Evolutionary conservation across 257 asterid genomes (phyloP).

Genomic region (Solanum tarijense): DNA sequence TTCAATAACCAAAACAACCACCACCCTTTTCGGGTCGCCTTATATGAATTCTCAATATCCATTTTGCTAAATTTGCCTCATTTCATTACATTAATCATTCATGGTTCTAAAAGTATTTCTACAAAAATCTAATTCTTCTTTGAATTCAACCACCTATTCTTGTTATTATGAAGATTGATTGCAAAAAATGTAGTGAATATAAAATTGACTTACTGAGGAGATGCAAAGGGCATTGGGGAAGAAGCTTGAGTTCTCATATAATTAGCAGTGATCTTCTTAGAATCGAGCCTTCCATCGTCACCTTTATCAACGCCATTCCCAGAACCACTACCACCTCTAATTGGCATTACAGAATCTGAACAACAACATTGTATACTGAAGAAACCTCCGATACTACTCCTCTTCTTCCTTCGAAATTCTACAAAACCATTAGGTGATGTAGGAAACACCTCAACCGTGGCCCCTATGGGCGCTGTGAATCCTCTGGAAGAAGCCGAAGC

Average conservation of each 20-base stretch:
- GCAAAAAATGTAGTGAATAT: neutral
- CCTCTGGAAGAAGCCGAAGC: constrained; percentile 48
- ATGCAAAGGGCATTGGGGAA: constrained; percentile 48
- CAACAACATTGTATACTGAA: constrained; percentile 40
- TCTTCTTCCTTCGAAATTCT: constrained; percentile 40
- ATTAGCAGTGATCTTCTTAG: constrained; percentile 21
- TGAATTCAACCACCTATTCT: neutral
- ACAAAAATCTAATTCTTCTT: neutral
- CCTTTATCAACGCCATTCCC: constrained; percentile 38
- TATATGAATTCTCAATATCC: neutral
- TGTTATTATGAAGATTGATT: neutral
- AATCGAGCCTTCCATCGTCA: constrained; percentile 42
- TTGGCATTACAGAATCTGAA: constrained; percentile 28
- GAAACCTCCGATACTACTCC: constrained; percentile 6
- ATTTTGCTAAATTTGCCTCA: neutral
- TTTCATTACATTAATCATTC: neutral
- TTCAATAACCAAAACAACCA: neutral
- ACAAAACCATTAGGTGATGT: constrained; percentile 6
- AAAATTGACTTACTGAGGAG: constrained; percentile 36
- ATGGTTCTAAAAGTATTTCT: neutral
- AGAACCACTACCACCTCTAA: constrained; percentile 23
- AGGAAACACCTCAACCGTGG: constrained; percentile 24
- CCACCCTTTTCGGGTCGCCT: neutral
- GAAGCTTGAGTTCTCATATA: constrained; percentile 24
- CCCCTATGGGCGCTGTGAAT: constrained; percentile 26